Base-by-base conservation (phyloP, 192 early-diverging fungal genomes). In the Paraglomus brasilianum region DNA sequence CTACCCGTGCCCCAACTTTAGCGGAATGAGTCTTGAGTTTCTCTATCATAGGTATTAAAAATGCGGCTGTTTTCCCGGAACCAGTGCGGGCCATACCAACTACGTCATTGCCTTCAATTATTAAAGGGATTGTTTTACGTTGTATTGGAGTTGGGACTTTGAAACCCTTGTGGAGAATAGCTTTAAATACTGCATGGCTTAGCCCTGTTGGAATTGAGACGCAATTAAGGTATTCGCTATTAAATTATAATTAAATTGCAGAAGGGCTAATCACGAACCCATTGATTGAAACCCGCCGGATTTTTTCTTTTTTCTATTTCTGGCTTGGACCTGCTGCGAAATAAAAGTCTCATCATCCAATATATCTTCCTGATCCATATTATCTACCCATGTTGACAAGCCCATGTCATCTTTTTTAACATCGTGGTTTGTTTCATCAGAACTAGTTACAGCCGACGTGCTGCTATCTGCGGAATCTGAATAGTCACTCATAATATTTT, bases 61-160 rank as follows among this genome's bases (percentile, higher is more conserved):
- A 96, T 5, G 95, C 92, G 5, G 93, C 96, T 0, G 97, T 98
- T 74, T 99, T 99, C 43, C 97, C 97, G 44, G 93, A 95, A 71
- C 97, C 97, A 1, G 97, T 99, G 21, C 96, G 84, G 10, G 97
- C 97, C 97, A 99, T 98, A 66, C 91, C 97, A 2, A 99, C 95
- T 2, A 98, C 90, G 80, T 99, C 97, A 19, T 89, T 80, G 38
- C 95, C 93, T 66, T 95, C 84, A 74, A 97, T 83, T 56, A 97
- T 88, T 57, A 96, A 73, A 24, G 97, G 97, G 63, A 99, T 96
- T 38, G 92, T 83, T 76, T 93, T 92, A 57, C 97, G 88, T 80
- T 99, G 97, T 74, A 99, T 95, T 7, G 97, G 96, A 19, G 97
- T 99, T n/a, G 97, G 97, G 4, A 97, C 87, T 70, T 96, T 95